Evolutionary conservation across 202 grass and related monocot genomes (phyloP).

Genomic region (Bolboschoenoplectus hybrid): DNA sequence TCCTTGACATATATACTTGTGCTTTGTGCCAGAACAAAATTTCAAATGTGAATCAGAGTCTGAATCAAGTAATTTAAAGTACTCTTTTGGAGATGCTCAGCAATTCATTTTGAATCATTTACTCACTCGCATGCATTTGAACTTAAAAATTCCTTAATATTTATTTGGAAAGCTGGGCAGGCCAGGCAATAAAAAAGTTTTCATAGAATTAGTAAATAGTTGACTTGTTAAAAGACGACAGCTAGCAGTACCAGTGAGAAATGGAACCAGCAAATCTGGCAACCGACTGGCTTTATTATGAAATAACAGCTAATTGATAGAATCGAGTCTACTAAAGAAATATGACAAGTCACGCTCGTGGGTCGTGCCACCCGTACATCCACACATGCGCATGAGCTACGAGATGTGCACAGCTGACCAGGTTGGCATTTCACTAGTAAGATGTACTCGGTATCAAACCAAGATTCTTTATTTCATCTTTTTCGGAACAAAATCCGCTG

Average conservation of each 20-base stretch:
- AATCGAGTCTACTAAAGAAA: not conserved
- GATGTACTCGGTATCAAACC: not conserved
- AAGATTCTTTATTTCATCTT: constrained; percentile 10
- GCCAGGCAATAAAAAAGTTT: constrained; percentile 1
- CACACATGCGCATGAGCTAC: not conserved
- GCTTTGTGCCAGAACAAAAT: not conserved
- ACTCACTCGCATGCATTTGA: not conserved
- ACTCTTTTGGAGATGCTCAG: too few species aligned
- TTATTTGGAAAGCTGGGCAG: not conserved
- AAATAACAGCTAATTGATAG: not conserved
- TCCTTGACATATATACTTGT: not conserved
- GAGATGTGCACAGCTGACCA: not conserved
- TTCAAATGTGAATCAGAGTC: not conserved
- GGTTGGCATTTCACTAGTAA: constrained; percentile 3
- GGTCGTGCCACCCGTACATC: not conserved
- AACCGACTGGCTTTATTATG: not conserved
- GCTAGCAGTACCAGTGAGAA: not conserved
- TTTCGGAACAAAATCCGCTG: not conserved
- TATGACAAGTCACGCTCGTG: not conserved
- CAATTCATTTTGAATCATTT: not conserved
- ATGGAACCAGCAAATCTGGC: constrained; percentile 12
- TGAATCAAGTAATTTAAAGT: not conserved
- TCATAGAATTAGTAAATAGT: not conserved
- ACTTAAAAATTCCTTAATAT: not conserved
- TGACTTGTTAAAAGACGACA: not conserved